Evolutionary conservation across 768 basidiomycete species (phyloP), one percentile per base, ranked within the genome.

Genomic region (Rhodotorula graminis): DNA sequence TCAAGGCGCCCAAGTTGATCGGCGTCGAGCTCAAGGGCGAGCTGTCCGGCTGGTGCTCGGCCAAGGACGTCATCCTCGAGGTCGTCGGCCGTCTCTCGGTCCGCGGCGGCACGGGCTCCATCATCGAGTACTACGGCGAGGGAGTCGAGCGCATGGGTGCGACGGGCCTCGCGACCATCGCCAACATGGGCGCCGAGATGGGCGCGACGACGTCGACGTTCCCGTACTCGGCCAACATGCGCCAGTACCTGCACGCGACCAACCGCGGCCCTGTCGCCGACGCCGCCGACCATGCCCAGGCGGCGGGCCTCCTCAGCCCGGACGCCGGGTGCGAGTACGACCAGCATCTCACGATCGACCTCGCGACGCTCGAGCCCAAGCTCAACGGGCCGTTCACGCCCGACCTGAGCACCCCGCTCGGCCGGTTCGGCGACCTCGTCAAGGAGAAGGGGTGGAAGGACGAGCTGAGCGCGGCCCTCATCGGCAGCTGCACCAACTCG

Each of bases 181-280:
- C 92, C 57, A 98, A 99, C 82, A 99, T 98, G 96, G 96, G 96
- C 63, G 96, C 96, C 21, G 96, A 99, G 84, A 94, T 98, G n/a
- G 96, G 96, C 52, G 96, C 96, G n/a, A 99, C 96, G 2, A 98
- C 96, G 0, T 95, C 94, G 2, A 92, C 90, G 12, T 99, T 99
- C 85, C 94, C 95, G 10, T 99, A 98, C 82, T 93, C 92, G 25
- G 82, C 86, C 27, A 87, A 87, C 78, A 98, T 98, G 95, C 85
- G 88, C 46, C 84, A 87, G 49, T 99, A 98, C 82, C 87, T 99
- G 44, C 84, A 86, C 74, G 93, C 93, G 29, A 99, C 96, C 16
- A 89, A 92, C 61, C 88, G 96, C 68, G 87, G 86, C 53, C 87
- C 89, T 46, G 92, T 95, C 37, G 94, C 94, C 44, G 83, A 82